Evolutionary conservation across 768 basidiomycete species (phyloP).

Genomic region (Termitomyces sp.): DNA sequence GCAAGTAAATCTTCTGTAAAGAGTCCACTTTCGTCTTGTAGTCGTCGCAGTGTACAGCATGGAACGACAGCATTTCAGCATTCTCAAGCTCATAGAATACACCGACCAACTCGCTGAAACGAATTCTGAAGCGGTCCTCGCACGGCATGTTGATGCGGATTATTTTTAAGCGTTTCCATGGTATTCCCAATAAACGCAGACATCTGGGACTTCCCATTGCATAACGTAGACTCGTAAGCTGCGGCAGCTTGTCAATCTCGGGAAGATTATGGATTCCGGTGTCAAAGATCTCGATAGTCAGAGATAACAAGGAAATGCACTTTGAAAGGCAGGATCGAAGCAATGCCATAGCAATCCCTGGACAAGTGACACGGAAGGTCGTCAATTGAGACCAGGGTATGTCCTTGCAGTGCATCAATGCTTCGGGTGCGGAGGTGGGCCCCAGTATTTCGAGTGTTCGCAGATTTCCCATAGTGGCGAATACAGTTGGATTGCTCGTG

Average conservation of each 20-base stretch:
- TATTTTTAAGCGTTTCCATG: neutral
- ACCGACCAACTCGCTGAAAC: neutral
- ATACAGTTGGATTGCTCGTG: neutral
- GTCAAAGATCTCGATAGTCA: neutral
- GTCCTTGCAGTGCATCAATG: neutral
- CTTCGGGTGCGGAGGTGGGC: neutral
- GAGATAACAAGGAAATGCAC: neutral
- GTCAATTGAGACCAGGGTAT: neutral
- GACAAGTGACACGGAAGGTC: neutral
- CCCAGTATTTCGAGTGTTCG: neutral
- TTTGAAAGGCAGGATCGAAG: neutral
- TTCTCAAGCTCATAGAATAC: neutral
- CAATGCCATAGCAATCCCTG: neutral
- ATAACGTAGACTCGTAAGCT: neutral
- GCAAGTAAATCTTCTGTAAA: neutral
- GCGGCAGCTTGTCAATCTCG: neutral
- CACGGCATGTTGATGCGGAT: neutral
- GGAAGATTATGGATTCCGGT: neutral
- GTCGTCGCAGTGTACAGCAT: neutral
- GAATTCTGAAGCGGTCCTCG: neutral
- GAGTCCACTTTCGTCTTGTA: no score
- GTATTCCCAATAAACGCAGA: neutral
- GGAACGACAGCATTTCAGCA: neutral
- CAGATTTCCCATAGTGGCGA: neutral
- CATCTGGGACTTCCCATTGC: neutral